Percentiles rank a stretch among this genome's conserved stretches.
These are phyloP conservation scores for Globomyces pollinis-pini DNA, from an alignment of 192 early-diverging fungal species.

Conservation along the genomic window DNA sequence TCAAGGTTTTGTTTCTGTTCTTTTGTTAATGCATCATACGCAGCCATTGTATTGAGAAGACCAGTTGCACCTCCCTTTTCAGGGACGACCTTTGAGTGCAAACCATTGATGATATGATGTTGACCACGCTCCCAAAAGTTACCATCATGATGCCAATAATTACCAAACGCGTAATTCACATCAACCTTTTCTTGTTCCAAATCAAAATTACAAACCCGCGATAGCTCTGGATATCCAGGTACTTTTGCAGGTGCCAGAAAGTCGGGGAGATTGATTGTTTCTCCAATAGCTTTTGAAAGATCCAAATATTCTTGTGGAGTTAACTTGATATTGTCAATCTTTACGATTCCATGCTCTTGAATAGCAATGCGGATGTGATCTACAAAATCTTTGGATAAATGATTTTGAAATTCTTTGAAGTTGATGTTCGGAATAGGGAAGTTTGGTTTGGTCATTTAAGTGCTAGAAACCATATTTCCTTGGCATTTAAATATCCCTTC, in stretches of 20 bases:
- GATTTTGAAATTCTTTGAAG: too few species aligned
- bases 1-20: neutral
- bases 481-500: too few species aligned
- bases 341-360: neutral
- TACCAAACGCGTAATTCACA: neutral
- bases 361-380: too few species aligned
- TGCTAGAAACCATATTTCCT: too few species aligned
- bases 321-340: neutral
- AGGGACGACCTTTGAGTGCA: neutral
- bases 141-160: constrained; percentile 2
- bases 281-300: neutral
- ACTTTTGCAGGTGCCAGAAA: neutral
- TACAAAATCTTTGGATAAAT: too few species aligned
- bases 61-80: neutral
- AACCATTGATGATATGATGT: neutral
- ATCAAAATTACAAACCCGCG: neutral
- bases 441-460: too few species aligned
- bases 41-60: neutral
- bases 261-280: neutral
- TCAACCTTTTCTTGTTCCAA: neutral
- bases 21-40: neutral
- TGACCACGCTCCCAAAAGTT: neutral
- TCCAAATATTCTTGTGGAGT: neutral
- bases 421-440: too few species aligned
- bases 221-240: neutral